Conservation (phyloP, 1,284 basidiomycete species). For the Cutaneotrichosporon arboriforme region DNA sequence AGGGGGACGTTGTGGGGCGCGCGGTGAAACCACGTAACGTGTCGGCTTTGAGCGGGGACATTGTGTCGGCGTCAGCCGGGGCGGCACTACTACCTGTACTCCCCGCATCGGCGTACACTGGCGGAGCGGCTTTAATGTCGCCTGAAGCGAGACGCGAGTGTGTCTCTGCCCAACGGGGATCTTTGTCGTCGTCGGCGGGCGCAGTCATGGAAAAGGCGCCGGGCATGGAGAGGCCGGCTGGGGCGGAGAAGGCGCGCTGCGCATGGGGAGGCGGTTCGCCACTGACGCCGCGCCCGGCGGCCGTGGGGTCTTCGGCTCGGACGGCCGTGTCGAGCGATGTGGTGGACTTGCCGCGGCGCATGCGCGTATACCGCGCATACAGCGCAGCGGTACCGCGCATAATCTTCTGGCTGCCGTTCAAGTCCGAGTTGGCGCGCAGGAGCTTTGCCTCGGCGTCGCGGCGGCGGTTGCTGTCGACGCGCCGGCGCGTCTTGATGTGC, state of each 20-base stretch:
- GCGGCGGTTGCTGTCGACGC: not conserved
- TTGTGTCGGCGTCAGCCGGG: not conserved
- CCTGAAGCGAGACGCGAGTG: not conserved
- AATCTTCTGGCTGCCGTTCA: too few relatives aligned
- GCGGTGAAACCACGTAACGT: not conserved
- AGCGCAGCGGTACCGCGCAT: not conserved
- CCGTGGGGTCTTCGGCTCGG: not conserved
- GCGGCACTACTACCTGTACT: too few relatives aligned
- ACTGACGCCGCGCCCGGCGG: too few relatives aligned
- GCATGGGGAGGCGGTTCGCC: too few relatives aligned
- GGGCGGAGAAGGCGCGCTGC: not conserved
- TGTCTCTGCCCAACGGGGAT: not conserved
- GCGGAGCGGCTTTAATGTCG: not conserved
- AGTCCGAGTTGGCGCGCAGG: not conserved
- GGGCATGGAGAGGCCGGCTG: not conserved
- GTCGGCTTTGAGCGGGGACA: not conserved
- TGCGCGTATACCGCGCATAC: not conserved
- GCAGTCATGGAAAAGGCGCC: not conserved
- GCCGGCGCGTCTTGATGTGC: not conserved
- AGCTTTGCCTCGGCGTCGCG: not conserved
- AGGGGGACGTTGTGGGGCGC: not conserved
- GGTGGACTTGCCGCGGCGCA: not conserved
- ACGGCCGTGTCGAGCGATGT: not conserved
- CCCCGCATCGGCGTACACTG: too few relatives aligned
- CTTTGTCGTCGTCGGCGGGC: slow-evolving; percentile 33